A percentile compares a stretch with the other conserved stretches of the same genome.
Evolutionary conservation across 176 grass and related monocot species (phyloP).

Genomic region (barley (Hordeum vulgare)): DNA sequence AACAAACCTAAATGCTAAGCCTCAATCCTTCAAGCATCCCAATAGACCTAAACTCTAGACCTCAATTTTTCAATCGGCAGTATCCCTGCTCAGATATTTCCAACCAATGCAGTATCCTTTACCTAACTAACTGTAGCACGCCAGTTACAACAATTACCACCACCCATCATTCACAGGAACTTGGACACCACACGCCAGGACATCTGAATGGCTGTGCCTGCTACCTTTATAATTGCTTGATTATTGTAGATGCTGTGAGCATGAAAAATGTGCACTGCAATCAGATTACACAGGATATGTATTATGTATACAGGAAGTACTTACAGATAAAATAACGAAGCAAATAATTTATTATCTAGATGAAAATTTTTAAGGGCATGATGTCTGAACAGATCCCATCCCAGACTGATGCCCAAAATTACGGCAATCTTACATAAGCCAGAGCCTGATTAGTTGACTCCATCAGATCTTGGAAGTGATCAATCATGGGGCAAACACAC

Average conservation of each 20-base stretch:
- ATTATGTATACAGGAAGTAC: not conserved
- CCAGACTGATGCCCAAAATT: not conserved
- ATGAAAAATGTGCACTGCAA: not conserved
- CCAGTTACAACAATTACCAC: not conserved
- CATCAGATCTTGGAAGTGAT: not conserved
- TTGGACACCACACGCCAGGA: constrained; percentile 75
- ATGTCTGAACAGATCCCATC: not conserved
- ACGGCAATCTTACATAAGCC: not conserved
- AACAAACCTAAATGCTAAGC: not conserved
- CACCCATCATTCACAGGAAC: constrained; percentile 44
- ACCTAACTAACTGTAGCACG: not conserved
- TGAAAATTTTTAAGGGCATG: not conserved
- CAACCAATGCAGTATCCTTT: not conserved
- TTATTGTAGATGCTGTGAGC: constrained; percentile 77
- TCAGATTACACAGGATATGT: not conserved
- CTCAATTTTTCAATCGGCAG: not conserved
- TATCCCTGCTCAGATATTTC: not conserved
- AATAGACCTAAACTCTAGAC: not conserved
- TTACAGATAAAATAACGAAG: not conserved
- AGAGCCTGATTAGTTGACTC: not conserved
- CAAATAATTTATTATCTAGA: not conserved
- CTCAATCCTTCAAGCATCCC: constrained; percentile 1
- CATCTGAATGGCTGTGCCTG: constrained; percentile 47
- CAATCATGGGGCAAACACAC: not conserved
- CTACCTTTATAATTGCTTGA: constrained; percentile 53